Evolutionary conservation across 2,329 filamentous ascomycete species (phyloP), one percentile per base, ranked within the genome.

Genomic region (Coleophoma cylindrospora): DNA sequence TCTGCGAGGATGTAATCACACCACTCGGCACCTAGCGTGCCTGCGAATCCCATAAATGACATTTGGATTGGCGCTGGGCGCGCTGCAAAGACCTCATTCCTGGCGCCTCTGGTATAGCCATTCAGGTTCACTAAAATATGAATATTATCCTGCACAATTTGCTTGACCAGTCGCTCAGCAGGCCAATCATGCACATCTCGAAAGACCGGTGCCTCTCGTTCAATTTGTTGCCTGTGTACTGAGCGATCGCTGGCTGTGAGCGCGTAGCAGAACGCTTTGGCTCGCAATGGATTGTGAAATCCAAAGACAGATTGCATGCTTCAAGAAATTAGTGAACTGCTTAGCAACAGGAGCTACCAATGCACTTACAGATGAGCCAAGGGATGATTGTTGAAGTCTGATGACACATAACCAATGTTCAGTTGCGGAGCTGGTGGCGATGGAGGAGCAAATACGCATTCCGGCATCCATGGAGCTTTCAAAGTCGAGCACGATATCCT

Each of bases 11-110:
- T 84, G 63, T 99, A 99, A 66, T 99, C 94, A 60, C 94, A 99
- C 94, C 94, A 99, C 65, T 99, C 94, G 3, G 94, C 94, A 6
- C 94, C 94, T 1, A 99, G 74, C 0, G 92, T 96, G 10, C 94
- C 94, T 0, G 94, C 94, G 65, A 99, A 99, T 0, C 94, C 94
- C 94, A 99, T 99, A 63, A 99, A 99, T 0, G 94, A 96, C 94
- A 99, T 99, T 58, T 99, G 94, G 40, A 99, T 90, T 0, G 94
- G 94, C 2, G 91, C 91, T 14, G 94, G 90, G 22, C 95, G 83
- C 19, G 94, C 94, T 19, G 94, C 94, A 66, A 99, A 99, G 4
- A 99, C 86, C 65, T 99, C 94, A 60, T 99, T 99, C 21, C 91
- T 83, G n/a, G 94, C 94, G 32, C 94, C 94, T 48, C 94, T 81